phyloP scores from a whole-genome alignment of 2,329 filamentous ascomycete genomes.

The Calonectria multiphialidica region DNA sequence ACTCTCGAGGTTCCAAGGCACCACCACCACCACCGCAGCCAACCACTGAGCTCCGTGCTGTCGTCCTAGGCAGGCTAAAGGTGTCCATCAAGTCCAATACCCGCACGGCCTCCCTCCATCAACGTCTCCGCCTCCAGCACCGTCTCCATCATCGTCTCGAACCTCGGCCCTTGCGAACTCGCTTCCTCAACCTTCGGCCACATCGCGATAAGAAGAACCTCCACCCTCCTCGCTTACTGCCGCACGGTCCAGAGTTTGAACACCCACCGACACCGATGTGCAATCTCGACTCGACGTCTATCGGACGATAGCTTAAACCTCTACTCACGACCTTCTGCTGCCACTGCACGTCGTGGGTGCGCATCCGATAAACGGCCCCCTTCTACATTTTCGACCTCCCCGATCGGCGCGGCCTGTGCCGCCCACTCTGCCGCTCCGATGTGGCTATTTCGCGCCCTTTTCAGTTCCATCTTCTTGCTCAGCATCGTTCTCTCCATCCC shows the following conservation, averaged over 20 bases:
- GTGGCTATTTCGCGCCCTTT: conserved; percentile 85
- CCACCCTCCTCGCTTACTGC: conserved; percentile 6
- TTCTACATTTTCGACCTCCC: conserved; percentile 26
- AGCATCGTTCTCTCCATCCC: conserved; percentile 96
- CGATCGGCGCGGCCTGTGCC: conserved; percentile 43
- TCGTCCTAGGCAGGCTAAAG: conserved; percentile 16
- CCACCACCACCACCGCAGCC: conserved; percentile 1
- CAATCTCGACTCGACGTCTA: conserved; percentile 33
- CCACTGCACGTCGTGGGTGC: conserved; percentile 27
- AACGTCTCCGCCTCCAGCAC: conserved; percentile 6
- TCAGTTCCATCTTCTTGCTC: conserved; percentile 87
- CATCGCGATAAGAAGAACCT: conserved; percentile 15
- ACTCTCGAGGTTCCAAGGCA: conserved; percentile 1
- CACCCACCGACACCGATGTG: conserved; percentile 35
- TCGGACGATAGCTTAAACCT: conserved; percentile 24
- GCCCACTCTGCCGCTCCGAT: conserved; percentile 64
- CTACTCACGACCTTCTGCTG: conserved; percentile 23
- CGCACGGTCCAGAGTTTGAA: conserved; percentile 11
- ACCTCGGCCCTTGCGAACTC: neutral
- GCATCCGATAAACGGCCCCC: conserved; percentile 10
- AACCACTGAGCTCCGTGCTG: conserved; percentile 17
- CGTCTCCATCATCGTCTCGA: conserved; percentile 3
- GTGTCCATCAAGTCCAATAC: conserved; percentile 14
- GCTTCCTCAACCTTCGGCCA: conserved; percentile 11
- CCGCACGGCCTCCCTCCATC: conserved; percentile 6